Evolutionary conservation across 495 filamentous ascomycete species (phyloP).

Genomic region (Echria macrotheca): DNA sequence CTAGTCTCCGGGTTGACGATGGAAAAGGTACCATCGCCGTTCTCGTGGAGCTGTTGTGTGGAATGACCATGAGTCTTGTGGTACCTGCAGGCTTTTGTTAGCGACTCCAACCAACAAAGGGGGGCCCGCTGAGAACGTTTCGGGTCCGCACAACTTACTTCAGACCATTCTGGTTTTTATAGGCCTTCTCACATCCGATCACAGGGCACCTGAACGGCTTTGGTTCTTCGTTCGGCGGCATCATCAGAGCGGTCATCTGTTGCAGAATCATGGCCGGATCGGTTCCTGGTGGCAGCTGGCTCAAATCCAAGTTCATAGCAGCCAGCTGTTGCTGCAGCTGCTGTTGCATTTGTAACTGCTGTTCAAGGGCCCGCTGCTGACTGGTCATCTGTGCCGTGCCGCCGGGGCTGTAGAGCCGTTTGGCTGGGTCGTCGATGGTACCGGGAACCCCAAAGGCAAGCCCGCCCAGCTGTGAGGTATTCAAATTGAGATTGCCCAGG

Average conservation of each 20-base stretch:
- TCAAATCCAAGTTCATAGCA: conserved; percentile 58
- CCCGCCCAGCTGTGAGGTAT: conserved; percentile 40
- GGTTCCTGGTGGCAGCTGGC: conserved; percentile 65
- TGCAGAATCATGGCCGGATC: conserved; percentile 72
- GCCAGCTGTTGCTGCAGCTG: conserved; percentile 56
- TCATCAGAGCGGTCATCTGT: conserved; percentile 59
- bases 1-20: conserved; percentile 97
- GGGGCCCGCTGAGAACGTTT: background rate
- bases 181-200: conserved; percentile 98
- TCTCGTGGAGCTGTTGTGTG: conserved; percentile 91
- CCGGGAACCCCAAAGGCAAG: conserved; percentile 26
- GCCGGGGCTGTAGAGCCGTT: conserved; percentile 81
- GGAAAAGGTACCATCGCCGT: conserved; percentile 92
- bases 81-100: conserved; percentile 48
- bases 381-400: conserved; percentile 57
- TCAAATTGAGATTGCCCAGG: conserved; percentile 45
- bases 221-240: conserved; percentile 61
- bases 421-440: conserved; percentile 94
- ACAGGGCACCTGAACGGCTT: conserved; percentile 98
- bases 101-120: conserved; percentile 7
- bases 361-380: conserved; percentile 40
- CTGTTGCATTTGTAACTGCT: conserved; percentile 32
- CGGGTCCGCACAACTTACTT: conserved; percentile 56
- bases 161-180: conserved; percentile 98
- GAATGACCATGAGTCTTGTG: conserved; percentile 87